Conservation (phyloP, 495 filamentous ascomycete genomes). For the Ascobolus immersus region DNA sequence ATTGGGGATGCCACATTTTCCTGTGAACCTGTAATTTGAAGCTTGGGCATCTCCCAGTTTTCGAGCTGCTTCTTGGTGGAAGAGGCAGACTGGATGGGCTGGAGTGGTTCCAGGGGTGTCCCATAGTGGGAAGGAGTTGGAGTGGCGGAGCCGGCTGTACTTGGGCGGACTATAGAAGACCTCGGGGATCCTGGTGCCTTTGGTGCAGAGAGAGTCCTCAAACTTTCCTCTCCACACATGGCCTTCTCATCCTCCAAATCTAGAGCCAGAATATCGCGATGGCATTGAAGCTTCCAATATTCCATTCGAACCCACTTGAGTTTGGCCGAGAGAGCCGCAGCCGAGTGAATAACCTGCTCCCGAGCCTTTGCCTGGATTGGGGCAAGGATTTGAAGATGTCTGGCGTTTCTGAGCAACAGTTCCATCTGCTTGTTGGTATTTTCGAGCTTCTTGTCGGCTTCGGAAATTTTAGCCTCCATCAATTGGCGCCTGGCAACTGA, state of each 20-base stretch:
- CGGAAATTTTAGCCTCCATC: conserved; percentile 56
- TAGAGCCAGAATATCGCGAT: conserved; percentile 61
- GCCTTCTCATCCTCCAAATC: conserved; percentile 60
- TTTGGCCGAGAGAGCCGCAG: conserved; percentile 63
- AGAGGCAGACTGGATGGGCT: no score
- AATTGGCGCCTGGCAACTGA: conserved; percentile 52
- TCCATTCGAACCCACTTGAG: conserved; percentile 82
- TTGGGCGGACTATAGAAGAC: no score
- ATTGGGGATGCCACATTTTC: no score
- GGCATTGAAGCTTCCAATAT: conserved; percentile 76
- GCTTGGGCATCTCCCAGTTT: no score
- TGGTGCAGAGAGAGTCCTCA: no score
- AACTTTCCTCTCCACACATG: no score
- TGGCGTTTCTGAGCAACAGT: conserved; percentile 61
- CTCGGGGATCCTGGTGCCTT: no score
- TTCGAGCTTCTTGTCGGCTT: conserved; percentile 57
- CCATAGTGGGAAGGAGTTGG: no score
- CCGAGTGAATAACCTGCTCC: conserved; percentile 62
- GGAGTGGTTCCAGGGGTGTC: no score
- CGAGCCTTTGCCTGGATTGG: conserved; percentile 68
- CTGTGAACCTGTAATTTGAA: no score
- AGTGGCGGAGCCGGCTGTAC: no score
- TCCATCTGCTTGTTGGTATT: conserved; percentile 54
- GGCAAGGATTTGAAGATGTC: conserved; percentile 68
- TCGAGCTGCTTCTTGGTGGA: no score